These are phyloP conservation scores for Apium graveolens DNA, from an alignment of 129 eudicot genomes.

Conservation along the genomic window DNA sequence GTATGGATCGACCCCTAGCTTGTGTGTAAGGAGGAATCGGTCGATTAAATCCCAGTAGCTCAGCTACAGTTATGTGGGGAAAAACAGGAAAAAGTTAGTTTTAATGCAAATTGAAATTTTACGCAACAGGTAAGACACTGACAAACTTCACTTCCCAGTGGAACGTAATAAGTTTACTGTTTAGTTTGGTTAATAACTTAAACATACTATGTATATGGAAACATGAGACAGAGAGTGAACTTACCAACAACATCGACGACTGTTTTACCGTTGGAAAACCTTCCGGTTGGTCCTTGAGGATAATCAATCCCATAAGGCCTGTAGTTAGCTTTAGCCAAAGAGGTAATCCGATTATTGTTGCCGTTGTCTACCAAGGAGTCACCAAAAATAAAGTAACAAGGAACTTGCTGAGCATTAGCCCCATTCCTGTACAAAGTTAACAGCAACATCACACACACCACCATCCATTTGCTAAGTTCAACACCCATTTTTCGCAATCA, in stretches of 20 bases:
- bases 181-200: background rate
- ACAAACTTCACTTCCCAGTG: background rate
- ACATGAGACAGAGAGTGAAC: background rate
- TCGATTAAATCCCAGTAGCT: slow-evolving; percentile 56
- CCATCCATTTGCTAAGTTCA: slow-evolving; percentile 11
- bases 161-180: background rate
- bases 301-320: slow-evolving; percentile 18
- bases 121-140: background rate
- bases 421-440: background rate
- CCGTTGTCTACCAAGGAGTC: slow-evolving; percentile 20
- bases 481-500: slow-evolving; percentile 14
- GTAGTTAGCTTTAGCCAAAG: slow-evolving; percentile 17
- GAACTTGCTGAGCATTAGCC: slow-evolving; percentile 13
- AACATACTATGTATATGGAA: background rate
- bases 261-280: slow-evolving; percentile 16
- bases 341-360: slow-evolving; percentile 10
- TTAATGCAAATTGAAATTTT: background rate
- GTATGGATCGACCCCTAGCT: slow-evolving; percentile 44
- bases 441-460: background rate
- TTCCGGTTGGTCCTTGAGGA: slow-evolving; percentile 17
- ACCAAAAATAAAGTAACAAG: slow-evolving; percentile 18
- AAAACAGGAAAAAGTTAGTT: background rate
- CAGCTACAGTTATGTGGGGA: slow-evolving; percentile 35
- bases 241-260: slow-evolving; percentile 13
- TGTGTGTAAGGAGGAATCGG: slow-evolving; percentile 53